Evolutionary conservation across 495 filamentous ascomycete species (phyloP), one percentile per base, ranked within the genome.

Genomic region (Aspergillus cristatus): DNA sequence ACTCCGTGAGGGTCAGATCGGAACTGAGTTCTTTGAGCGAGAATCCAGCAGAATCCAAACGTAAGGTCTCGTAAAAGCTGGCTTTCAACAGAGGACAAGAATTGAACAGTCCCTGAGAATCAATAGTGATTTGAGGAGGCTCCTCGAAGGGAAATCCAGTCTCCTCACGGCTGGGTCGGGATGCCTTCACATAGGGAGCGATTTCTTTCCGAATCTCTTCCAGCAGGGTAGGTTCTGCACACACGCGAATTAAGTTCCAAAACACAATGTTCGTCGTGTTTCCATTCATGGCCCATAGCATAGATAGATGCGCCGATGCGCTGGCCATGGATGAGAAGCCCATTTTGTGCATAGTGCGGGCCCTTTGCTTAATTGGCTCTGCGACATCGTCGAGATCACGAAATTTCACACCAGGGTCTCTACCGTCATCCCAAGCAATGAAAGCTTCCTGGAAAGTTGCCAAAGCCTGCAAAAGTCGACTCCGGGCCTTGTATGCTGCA

Each of bases 191-290:
- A 32, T 55, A 75, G 0, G 67, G 57, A 2, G 51, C 51, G 7
- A 75, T 68, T 47, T 82, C 80, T 15, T 60, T 53, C 11, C 70
- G 64, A 14, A 82, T 61, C 3, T 58, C 55, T n/a, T 55, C 52
- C 7, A 76, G 39, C 14, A 76, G 58, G 1, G 47, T 48, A 7
- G 60, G 57, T 16, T 65, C 65, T 10, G 65, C 50, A 40, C 69
- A 69, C 22, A 81, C 65, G 35, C 67, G 74, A 12, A 75, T 45
- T 14, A 79, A 34, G 32, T 66, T 65, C 76, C 76, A 81, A 48
- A 75, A 80, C 2, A 68, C 64, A 32, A 71, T 53, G 20, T 67
- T 62, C 11, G 69, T 62, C 1, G 65, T 53, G 38, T 79, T 70
- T 7, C 67, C 68, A 38, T 70, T 66, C 41, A 74, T 50, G 14